phyloP scores from a whole-genome alignment of 768 basidiomycete species.

The Macrocybe gigantea region DNA sequence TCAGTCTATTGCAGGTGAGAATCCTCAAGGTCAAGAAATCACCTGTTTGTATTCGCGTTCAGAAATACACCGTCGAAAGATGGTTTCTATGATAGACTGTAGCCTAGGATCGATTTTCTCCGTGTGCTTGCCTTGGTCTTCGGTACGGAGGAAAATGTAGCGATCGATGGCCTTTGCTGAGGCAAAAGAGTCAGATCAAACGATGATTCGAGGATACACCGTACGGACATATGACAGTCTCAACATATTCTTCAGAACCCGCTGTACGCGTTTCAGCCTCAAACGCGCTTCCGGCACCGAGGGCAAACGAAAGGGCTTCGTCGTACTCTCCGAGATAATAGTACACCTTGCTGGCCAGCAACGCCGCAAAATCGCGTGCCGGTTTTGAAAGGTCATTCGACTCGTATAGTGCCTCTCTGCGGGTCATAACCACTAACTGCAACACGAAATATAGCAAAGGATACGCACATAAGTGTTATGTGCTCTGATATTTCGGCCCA shows the following conservation, averaged over 20 bases:
- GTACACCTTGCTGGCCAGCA: constrained; percentile 97
- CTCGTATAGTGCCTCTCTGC: constrained; percentile 89
- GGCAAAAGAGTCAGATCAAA: constrained; percentile 3
- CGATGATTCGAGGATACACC: not conserved
- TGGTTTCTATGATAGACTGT: constrained; percentile 81
- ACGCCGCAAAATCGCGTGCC: constrained; percentile 77
- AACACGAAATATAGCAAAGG: constrained; percentile 6
- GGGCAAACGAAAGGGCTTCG: constrained; percentile 92
- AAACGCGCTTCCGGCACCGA: constrained; percentile 85
- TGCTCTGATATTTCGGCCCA: constrained; percentile 99
- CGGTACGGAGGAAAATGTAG: constrained; percentile 68
- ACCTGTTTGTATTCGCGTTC: constrained; percentile 93
- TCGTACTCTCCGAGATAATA: constrained; percentile 95
- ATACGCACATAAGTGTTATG: constrained; percentile 77
- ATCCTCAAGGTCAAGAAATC: constrained; percentile 3
- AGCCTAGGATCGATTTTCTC: constrained; percentile 76
- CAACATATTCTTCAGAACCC: constrained; percentile 82
- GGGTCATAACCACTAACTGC: constrained; percentile 4
- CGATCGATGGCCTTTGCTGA: constrained; percentile 94
- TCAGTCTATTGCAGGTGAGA: constrained; percentile 1
- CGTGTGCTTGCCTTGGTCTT: constrained; percentile 44
- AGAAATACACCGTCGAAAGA: constrained; percentile 78
- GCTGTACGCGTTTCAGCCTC: constrained; percentile 59
- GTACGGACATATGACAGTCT: constrained; percentile 88
- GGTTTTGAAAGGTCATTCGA: constrained; percentile 65